phyloP scores from a whole-genome alignment of 2,329 filamentous ascomycete genomes.

The Pyricularia sp. region DNA sequence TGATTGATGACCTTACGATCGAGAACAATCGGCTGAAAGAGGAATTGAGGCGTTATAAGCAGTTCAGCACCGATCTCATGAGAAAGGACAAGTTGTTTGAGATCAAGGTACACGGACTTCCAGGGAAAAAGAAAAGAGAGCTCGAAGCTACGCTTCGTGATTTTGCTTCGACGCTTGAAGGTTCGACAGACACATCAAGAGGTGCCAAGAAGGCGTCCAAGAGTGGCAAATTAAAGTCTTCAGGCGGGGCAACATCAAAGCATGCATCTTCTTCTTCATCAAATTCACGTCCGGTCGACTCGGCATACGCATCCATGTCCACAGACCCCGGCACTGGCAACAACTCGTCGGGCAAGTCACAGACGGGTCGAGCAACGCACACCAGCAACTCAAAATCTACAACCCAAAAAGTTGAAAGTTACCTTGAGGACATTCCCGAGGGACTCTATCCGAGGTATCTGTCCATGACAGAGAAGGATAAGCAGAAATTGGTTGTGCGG shows the following conservation, averaged over 20 bases:
- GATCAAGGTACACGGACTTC: constrained; percentile 63
- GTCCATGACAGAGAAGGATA: constrained; percentile 56
- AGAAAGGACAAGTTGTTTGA: constrained; percentile 72
- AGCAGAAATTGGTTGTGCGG: constrained; percentile 63
- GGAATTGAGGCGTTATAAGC: constrained; percentile 58
- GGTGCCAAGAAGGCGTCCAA: constrained; percentile 27
- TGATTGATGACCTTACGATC: constrained; percentile 78
- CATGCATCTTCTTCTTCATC: constrained; percentile 40
- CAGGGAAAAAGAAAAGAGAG: constrained; percentile 60
- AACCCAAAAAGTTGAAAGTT: constrained; percentile 53
- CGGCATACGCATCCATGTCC: constrained; percentile 58
- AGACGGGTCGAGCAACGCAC: background rate
- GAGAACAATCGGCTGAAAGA: constrained; percentile 71
- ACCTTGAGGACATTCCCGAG: constrained; percentile 59
- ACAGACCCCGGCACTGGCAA: constrained; percentile 32
- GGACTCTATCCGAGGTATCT: constrained; percentile 50
- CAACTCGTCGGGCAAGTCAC: constrained; percentile 7
- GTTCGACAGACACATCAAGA: constrained; percentile 27
- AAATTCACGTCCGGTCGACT: constrained; percentile 41
- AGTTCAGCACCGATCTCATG: constrained; percentile 50
- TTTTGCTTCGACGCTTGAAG: constrained; percentile 53
- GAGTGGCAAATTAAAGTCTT: constrained; percentile 25
- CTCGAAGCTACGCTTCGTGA: constrained; percentile 60
- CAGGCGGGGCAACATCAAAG: constrained; percentile 31
- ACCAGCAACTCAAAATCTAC: constrained; percentile 22